Conservation (phyloP, 176 grass and related monocot species). For the Carex pumila region DNA sequence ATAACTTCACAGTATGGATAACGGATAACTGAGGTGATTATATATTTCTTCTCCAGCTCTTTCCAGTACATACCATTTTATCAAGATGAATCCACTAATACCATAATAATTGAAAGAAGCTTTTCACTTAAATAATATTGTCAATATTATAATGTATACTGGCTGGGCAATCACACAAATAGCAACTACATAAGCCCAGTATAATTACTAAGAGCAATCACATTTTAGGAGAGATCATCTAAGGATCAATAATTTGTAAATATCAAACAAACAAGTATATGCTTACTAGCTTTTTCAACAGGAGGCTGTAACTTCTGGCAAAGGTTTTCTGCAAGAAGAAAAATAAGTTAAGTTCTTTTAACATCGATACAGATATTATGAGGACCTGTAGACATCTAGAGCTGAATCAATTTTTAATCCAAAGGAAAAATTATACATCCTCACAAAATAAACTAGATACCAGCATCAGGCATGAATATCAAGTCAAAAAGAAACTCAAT, state of each 20-base stretch:
- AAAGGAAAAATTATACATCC: neutral
- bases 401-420: neutral
- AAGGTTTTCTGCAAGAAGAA: conserved; percentile 40
- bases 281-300: conserved; percentile 30
- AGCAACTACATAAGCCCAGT: neutral
- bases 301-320: conserved; percentile 36
- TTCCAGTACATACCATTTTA: neutral
- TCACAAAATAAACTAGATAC: neutral
- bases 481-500: too few relatives aligned
- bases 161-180: neutral
- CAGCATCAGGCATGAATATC: too few relatives aligned
- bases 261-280: neutral
- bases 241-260: neutral
- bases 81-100: neutral
- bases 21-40: neutral
- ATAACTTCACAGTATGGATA: neutral
- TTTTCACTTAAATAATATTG: neutral
- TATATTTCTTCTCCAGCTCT: neutral
- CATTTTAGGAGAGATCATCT: neutral
- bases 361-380: neutral
- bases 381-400: neutral
- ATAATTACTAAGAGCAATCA: neutral
- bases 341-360: conserved; percentile 12
- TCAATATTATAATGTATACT: neutral
- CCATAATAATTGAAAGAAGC: neutral